phyloP scores from a whole-genome alignment of 1,284 basidiomycete species.

The Ganoderma meredithae region DNA sequence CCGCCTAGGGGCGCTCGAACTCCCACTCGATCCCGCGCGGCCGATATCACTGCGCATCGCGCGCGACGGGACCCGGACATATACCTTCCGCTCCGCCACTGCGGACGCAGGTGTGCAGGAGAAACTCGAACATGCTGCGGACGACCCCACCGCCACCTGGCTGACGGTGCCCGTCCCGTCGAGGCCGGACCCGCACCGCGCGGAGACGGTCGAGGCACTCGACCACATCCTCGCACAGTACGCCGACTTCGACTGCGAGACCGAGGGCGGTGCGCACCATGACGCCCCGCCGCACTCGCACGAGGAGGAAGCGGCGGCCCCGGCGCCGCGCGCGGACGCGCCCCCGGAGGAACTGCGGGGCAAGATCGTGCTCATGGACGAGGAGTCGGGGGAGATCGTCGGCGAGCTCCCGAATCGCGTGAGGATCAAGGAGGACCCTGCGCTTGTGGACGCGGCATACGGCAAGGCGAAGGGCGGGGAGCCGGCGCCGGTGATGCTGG shows the following conservation, averaged over 20 bases:
- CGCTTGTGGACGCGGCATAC: slow-evolving; percentile 33
- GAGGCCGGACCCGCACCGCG: slow-evolving; percentile 44
- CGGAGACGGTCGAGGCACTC: slow-evolving; percentile 73
- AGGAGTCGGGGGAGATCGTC: slow-evolving; percentile 77
- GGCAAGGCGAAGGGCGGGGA: slow-evolving; percentile 29
- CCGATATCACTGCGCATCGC: slow-evolving; percentile 48
- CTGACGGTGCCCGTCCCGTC: slow-evolving; percentile 50
- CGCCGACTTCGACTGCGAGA: slow-evolving; percentile 47
- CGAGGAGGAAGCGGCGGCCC: background rate
- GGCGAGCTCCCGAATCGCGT: slow-evolving; percentile 73
- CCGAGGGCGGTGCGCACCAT: slow-evolving; percentile 26
- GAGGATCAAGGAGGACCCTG: slow-evolving; percentile 65
- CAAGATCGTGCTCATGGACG: slow-evolving; percentile 76
- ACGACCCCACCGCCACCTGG: slow-evolving; percentile 30
- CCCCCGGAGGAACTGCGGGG: slow-evolving; percentile 62
- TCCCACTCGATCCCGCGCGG: slow-evolving; percentile 61
- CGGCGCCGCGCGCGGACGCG: background rate
- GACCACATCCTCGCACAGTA: slow-evolving; percentile 78
- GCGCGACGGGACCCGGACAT: slow-evolving; percentile 50
- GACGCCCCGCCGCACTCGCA: slow-evolving; percentile 1
- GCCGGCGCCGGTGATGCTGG: slow-evolving; percentile 72
- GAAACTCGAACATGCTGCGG: background rate
- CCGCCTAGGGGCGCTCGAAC: slow-evolving; percentile 65
- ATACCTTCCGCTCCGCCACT: slow-evolving; percentile 41
- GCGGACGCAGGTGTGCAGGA: slow-evolving; percentile 34